Base-by-base conservation (phyloP, 495 filamentous ascomycete genomes). In the Aspergillus egyptiacus region DNA sequence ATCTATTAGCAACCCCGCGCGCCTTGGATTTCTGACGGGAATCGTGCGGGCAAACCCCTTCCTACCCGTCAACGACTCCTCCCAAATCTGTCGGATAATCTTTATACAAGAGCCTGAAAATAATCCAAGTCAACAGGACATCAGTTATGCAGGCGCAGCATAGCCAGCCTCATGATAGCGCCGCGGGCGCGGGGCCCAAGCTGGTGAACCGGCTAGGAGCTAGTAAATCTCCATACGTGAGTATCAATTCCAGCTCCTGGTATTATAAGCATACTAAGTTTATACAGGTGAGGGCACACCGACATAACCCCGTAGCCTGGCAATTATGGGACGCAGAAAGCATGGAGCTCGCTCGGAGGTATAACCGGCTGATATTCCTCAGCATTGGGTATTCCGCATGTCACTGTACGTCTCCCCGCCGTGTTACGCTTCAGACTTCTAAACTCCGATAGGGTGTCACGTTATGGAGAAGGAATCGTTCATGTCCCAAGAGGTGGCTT, bases 341-440 rank as follows among this genome's bases (percentile, higher is more conserved):
- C 23, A 75, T 97, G 46, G 74, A 69, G 42, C 76, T 89, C 43
- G 93, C 94, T 8, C 81, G 79, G 65, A 80, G 75, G 48, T 74
- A 86, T 56, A 93, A 97, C 62, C 85, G 85, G 51, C 75, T 95
- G 46, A 79, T 98, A 27, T 97, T 96, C 63, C 75, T 97, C 47
- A 95, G 91, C 63, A 95, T 97, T 61, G 93, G 93, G 19, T 97
- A 96, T 69, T 84, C 87, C 2, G 90, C 93, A 25, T 96, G 93
- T 69, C 94, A 98, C 67, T 93, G 53, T 55, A 55, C 38, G n/a
- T 42, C 13, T 20, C 33, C 93, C 67, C 57, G 84, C 65, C 32
- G n/a, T 11, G 32, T 34, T 30, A 17, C 18, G 7, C 9, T 10
- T 18, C 31, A 7, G 15, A 2, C 27, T 43, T 9, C 46, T 65